Base-by-base conservation (phyloP, 805 yeast genomes). In the Metschnikowia cubensis region DNA sequence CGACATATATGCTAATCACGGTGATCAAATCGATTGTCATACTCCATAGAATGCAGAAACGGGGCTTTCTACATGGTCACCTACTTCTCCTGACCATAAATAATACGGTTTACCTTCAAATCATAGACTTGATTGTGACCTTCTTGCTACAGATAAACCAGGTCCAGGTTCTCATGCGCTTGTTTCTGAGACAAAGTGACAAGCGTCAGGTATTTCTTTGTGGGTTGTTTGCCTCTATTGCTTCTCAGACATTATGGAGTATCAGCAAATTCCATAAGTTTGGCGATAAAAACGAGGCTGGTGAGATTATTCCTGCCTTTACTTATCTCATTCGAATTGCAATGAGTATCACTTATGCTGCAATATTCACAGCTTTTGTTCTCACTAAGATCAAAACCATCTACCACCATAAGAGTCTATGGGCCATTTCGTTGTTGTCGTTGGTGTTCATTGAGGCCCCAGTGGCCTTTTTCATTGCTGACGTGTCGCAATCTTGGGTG, bases 401-500 rank as follows among this genome's bases (percentile, higher is more conserved):
- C 31, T 68, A 81, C 46, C 68, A 70, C 25, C 75, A 79, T 51
- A 68, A 69, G 34, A 66, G 64, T 18, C 75, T 85, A 49, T 67
- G 84, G 59, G 66, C 83, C 1, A 64, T 87, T n/a, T 76, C 89
- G 0, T 17, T 80, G 0, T 63, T 84, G 21, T 80, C 87, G 3
- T 61, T 80, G 6, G 52, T 85, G 1, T 75, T 82, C 11, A 77
- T 84, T 1, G 76, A 82, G 54, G 62, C 83, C 8, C 84, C 88
- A 7, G 80, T 85, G 35, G 85, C 83, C 0, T 80, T 87, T 54
- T 88, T 87, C 62, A 74, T 88, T 43, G 85, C 89, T 4, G 96
- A 87, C 67, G 81, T 88, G 3, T 77, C 91, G 0, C 83, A 82
- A 62, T 74, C 83, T 5, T 88, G 90, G 87, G 82, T 84, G n/a